Evolutionary conservation across 306 rosid genomes (phyloP).

Genomic region (Argentina anserina): DNA sequence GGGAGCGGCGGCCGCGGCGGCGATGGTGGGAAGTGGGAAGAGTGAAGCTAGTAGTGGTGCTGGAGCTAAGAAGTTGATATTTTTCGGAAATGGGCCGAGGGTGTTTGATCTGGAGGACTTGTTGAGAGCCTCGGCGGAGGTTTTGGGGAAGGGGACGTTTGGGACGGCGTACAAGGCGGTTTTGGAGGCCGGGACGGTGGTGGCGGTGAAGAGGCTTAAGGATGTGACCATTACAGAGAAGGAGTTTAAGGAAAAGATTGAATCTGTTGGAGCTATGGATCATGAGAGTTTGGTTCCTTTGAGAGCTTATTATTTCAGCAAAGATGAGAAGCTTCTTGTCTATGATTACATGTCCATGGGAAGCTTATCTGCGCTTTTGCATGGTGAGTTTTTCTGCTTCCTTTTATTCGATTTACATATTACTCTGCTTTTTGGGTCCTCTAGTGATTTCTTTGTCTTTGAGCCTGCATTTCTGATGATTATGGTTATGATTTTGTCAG

Average conservation of each 20-base stretch:
- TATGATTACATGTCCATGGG: conserved; percentile 62
- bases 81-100: conserved; percentile 39
- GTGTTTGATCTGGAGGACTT: conserved; percentile 54
- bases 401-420: neutral
- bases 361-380: conserved; percentile 52
- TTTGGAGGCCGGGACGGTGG: conserved; percentile 43
- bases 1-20: conserved; percentile 28
- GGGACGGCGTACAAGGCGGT: conserved; percentile 55
- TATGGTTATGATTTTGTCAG: conserved; percentile 4
- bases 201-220: conserved; percentile 53
- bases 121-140: conserved; percentile 55
- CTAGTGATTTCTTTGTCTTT: neutral
- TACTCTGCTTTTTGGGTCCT: neutral
- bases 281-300: conserved; percentile 44
- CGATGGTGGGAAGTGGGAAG: conserved; percentile 24
- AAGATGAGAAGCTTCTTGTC: conserved; percentile 56
- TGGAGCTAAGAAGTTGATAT: conserved; percentile 37
- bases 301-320: conserved; percentile 44
- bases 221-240: conserved; percentile 40
- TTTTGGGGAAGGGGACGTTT: conserved; percentile 52
- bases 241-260: conserved; percentile 48
- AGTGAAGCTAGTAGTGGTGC: conserved; percentile 7
- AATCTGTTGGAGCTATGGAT: conserved; percentile 44
- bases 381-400: conserved; percentile 27
- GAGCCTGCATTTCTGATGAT: neutral